phyloP scores from a whole-genome alignment of 1,284 basidiomycete genomes.

The Ganoderma sp. region DNA sequence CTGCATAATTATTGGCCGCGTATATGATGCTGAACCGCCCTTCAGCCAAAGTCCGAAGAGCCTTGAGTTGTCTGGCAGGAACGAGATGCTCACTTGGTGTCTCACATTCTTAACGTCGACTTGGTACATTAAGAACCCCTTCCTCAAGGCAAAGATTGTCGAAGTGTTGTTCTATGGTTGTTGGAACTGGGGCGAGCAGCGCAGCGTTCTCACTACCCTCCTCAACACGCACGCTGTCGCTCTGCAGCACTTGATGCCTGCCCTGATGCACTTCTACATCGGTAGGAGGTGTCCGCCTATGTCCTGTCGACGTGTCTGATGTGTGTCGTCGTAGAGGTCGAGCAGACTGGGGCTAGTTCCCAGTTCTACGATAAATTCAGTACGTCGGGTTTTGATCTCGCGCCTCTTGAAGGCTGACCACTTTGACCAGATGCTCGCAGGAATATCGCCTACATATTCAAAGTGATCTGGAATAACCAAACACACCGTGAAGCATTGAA shows the following conservation, averaged over 20 bases:
- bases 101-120: constrained; percentile 93
- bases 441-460: constrained; percentile 86
- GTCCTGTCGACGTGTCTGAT: neutral
- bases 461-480: constrained; percentile 89
- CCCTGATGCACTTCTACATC: constrained; percentile 94
- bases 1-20: neutral
- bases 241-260: constrained; percentile 88
- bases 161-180: constrained; percentile 89
- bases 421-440: constrained; percentile 66
- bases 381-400: constrained; percentile 48
- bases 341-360: constrained; percentile 95
- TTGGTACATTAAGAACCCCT: constrained; percentile 98
- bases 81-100: constrained; percentile 88
- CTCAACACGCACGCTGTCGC: constrained; percentile 89
- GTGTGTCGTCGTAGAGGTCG: constrained; percentile 75
- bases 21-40: neutral
- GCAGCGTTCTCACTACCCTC: constrained; percentile 80
- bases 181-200: constrained; percentile 76
- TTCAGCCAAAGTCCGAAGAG: constrained; percentile 78
- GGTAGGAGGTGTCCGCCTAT: constrained; percentile 53
- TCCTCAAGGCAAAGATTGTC: constrained; percentile 97
- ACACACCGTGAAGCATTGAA: constrained; percentile 85
- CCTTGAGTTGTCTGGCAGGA: constrained; percentile 82
- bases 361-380: constrained; percentile 99
- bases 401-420: neutral